Base-by-base conservation (phyloP, 495 filamentous ascomycete species). In the Venustampulla echinocandica region DNA sequence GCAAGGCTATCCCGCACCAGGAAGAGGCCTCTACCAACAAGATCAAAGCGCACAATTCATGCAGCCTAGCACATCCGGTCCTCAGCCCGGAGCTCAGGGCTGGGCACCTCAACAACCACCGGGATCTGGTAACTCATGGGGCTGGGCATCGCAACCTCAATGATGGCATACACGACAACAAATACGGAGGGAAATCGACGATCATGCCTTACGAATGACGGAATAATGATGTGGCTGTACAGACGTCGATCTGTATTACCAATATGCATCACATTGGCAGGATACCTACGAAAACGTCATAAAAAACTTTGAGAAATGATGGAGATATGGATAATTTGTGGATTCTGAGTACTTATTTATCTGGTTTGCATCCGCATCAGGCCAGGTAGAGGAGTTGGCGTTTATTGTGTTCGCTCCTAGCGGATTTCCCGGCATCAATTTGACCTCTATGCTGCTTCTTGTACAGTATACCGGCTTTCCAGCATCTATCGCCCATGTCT, bases 31-130 rank as follows among this genome's bases (percentile, higher is more conserved):
- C 59, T 81, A 81, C 48, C 64, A 68, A 35, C 63, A 70, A 2
- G 75, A 76, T 34, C 75, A 75, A 57, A 75, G 69, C 3, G 71
- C 76, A 15, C 78, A 81, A 55, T 82, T 80, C 57, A 69, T 80
- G 69, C 71, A 64, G 40, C 65, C 73, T 33, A 42, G 64, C 63
- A 42, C 65, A 56, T 33, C 73, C 67, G 51, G 58, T 54, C 35
- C 70, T 60, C 64, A 73, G 52, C 58, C 65, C 42, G 58, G 70
- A 37, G 62, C 68, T 58, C 67, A 68, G 35, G 71, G 68, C 10
- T 76, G 71, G 71, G 62, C 68, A 13, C 61, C 47, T 10, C 57
- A 60, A 42, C 57, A 50, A 41, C 36, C 53, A 49, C 25, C 60
- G 46, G 41, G 61, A 54, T 44, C 49, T 34, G 46, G 47, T 10